Conservation (phyloP, 495 filamentous ascomycete species). For the Daldinia bambusicola region DNA sequence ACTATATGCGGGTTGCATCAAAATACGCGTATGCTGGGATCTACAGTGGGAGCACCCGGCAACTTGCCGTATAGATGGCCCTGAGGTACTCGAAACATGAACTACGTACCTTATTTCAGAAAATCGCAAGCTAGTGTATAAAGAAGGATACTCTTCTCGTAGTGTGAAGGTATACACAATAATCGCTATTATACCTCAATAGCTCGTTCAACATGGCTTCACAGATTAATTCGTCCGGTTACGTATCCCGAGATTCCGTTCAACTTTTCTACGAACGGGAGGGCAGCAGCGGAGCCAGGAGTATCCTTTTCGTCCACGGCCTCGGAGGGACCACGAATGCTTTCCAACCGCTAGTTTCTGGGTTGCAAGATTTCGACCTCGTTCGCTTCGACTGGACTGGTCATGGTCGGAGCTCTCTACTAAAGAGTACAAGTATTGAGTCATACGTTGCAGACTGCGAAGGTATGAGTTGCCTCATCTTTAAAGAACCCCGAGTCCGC, state of each 20-base stretch:
- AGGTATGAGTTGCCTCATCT: neutral
- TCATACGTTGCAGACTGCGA: slow-evolving; percentile 24
- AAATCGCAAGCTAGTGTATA: neutral
- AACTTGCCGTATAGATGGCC: neutral
- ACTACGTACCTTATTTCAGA: neutral
- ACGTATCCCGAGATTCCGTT: slow-evolving; percentile 14
- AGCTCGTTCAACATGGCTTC: slow-evolving; percentile 5
- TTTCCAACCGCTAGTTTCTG: slow-evolving; percentile 13
- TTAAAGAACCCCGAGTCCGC: neutral
- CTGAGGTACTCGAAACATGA: neutral
- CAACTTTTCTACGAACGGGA: slow-evolving; percentile 26
- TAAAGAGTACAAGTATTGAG: slow-evolving; percentile 3
- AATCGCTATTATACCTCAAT: neutral
- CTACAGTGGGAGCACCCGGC: neutral
- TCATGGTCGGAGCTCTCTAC: slow-evolving; percentile 20
- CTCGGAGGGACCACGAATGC: slow-evolving; percentile 20
- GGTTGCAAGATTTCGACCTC: slow-evolving; percentile 13
- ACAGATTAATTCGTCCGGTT: slow-evolving; percentile 21
- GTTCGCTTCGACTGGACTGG: slow-evolving; percentile 23
- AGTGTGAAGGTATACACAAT: neutral
- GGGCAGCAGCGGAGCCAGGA: slow-evolving; percentile 5
- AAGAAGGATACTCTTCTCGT: neutral
- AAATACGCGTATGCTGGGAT: neutral
- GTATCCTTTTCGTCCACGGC: slow-evolving; percentile 17
- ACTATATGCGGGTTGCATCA: neutral